Evolutionary conservation across 148 eudicot species (phyloP).

Genomic region (Vaccinium macrocarpon): DNA sequence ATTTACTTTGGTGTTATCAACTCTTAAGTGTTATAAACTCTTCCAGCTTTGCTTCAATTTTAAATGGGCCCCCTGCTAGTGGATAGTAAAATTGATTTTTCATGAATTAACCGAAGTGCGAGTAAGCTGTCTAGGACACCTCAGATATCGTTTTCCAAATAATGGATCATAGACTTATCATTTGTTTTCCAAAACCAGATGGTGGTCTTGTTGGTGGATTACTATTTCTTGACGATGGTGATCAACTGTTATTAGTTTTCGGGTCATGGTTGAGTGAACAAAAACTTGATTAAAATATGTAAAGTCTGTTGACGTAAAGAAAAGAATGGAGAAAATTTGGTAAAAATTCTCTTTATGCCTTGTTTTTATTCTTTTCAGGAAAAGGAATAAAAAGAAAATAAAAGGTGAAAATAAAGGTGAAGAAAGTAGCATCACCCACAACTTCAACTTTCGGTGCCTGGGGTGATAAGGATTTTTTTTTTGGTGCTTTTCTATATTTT

Average conservation of each 20-base stretch:
- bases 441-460: conserved; percentile 14
- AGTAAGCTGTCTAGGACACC: not conserved
- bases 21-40: not conserved
- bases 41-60: not conserved
- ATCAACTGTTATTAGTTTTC: not conserved
- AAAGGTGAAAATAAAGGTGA: conserved; percentile 5
- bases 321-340: conserved; percentile 1
- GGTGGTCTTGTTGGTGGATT: not conserved
- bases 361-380: not conserved
- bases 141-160: not conserved
- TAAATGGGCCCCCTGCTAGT: not conserved
- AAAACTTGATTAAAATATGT: not conserved
- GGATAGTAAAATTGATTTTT: too few species aligned
- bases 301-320: not conserved
- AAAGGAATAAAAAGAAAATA: not conserved
- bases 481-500: not conserved
- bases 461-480: not conserved
- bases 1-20: too few species aligned
- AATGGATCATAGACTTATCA: not conserved
- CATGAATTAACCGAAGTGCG: not conserved
- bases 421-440: not conserved
- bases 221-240: not conserved
- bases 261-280: not conserved
- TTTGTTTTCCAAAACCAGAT: not conserved
- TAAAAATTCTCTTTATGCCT: not conserved